Evolutionary conservation across 2,329 filamentous ascomycete species (phyloP).

Genomic region (Bipolaris bicolor): DNA sequence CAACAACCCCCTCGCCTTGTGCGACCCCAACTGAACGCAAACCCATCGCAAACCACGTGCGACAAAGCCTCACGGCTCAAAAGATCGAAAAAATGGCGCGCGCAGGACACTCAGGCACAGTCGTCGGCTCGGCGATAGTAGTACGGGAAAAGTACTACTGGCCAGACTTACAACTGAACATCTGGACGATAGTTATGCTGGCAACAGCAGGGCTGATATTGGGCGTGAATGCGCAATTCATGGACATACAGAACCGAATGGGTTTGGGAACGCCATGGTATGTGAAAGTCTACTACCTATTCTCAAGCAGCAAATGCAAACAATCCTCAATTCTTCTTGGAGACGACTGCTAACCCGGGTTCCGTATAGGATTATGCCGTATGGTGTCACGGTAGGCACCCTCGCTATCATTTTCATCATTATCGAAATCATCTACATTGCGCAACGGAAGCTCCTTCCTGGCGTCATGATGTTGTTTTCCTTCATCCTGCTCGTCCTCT

Average conservation of each 20-base stretch:
- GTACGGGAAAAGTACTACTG: slow-evolving; percentile 64
- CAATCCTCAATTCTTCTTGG: background rate
- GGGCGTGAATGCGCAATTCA: slow-evolving; percentile 66
- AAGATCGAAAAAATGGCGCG: slow-evolving; percentile 43
- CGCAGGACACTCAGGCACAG: slow-evolving; percentile 38
- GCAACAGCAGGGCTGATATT: slow-evolving; percentile 63
- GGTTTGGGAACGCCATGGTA: slow-evolving; percentile 66
- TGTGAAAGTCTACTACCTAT: slow-evolving; percentile 19
- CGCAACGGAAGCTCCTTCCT: slow-evolving; percentile 63
- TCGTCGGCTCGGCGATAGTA: slow-evolving; percentile 50
- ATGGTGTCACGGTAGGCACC: slow-evolving; percentile 63
- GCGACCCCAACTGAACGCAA: background rate
- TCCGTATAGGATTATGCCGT: slow-evolving; percentile 65
- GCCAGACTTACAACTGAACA: slow-evolving; percentile 68
- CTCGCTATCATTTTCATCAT: slow-evolving; percentile 65
- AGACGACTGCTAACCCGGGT: slow-evolving; percentile 9
- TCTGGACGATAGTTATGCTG: slow-evolving; percentile 69
- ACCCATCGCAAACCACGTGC: background rate
- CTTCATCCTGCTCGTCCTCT: slow-evolving; percentile 67
- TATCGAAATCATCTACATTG: slow-evolving; percentile 62
- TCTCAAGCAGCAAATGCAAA: background rate
- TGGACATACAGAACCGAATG: slow-evolving; percentile 63
- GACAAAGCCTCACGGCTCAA: slow-evolving; percentile 4
- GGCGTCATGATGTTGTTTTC: slow-evolving; percentile 64
- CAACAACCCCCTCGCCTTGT: background rate